Evolutionary conservation across 371 early-diverging fungal genomes (phyloP), one percentile per base, ranked within the genome.

Genomic region (Haplosporangium sp.): DNA sequence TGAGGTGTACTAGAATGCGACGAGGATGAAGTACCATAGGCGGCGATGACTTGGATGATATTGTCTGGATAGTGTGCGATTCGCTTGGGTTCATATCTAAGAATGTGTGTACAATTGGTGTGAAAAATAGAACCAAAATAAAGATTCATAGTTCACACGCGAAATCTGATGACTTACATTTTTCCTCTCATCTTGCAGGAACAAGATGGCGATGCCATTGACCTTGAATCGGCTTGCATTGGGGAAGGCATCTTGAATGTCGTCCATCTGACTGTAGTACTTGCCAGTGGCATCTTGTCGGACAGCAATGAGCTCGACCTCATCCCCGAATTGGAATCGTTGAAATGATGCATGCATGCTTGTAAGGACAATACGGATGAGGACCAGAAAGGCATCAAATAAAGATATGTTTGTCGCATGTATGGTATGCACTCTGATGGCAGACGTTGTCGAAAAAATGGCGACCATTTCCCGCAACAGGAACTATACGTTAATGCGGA

Each of bases 11-110:
- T 14, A 43, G 45, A 43, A 43, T 12, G n/a, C 7, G 50, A 48
- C 18, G 50, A 20, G 46, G 5, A 1, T 5, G 46, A 5, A 6
- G 8, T 5, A 6, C 10, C 14, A 0, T 1, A 46, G 21, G 63
- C 47, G 1, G 38, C n/a, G n/a, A 63, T 38, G n/a, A 63, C 46
- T 5, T 63, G 55, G 55, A 63, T 46, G 43, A 55, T 55, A 10
- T 45, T 38, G 7, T 55, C 47, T 1, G 64, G 64, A 13, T 46
- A 47, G 43, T 55, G 55, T 10, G 55, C 64, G 37, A 63, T 55
- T 47, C 14, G n/a, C n/a, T n/a, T n/a, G n/a, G n/a, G n/a, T n/a
- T n/a, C n/a, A n/a, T n/a, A n/a, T n/a, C n/a, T n/a, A n/a, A n/a
- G n/a, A n/a, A n/a, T n/a, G n/a, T n/a, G n/a, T n/a, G n/a, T n/a